These are phyloP conservation scores for Geoglossum glabrum DNA, from an alignment of 495 filamentous ascomycete genomes.

Conservation along the genomic window DNA sequence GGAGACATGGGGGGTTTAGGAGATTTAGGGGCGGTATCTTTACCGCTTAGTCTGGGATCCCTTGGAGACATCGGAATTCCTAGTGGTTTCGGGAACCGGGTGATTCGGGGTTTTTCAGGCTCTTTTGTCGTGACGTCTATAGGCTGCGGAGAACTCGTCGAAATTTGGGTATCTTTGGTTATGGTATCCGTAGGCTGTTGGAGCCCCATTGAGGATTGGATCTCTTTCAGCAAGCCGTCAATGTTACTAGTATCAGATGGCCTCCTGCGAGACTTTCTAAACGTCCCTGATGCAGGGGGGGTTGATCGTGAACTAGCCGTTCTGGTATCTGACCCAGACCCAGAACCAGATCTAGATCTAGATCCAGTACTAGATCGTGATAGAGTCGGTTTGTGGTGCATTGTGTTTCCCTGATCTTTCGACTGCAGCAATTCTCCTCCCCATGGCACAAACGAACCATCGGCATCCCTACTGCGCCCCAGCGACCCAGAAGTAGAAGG, in stretches of 20 bases:
- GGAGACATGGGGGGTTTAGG: not conserved
- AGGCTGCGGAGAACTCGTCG: slow-evolving; percentile 27
- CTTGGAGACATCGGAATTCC: slow-evolving; percentile 18
- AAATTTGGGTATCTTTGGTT: slow-evolving; percentile 5
- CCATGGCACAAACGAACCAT: not conserved
- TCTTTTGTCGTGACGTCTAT: slow-evolving; percentile 21
- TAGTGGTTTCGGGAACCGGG: slow-evolving; percentile 21
- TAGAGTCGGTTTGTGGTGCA: slow-evolving; percentile 41
- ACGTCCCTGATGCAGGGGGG: slow-evolving; percentile 20
- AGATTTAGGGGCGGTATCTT: not conserved
- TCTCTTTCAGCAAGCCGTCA: slow-evolving; percentile 25
- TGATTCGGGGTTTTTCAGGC: slow-evolving; percentile 12
- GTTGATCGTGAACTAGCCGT: slow-evolving; percentile 58
- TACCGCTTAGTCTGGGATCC: slow-evolving; percentile 11
- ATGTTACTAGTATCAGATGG: slow-evolving; percentile 12
- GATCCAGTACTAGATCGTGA: slow-evolving; percentile 55
- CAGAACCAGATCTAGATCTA: slow-evolving; percentile 44
- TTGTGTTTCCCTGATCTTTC: slow-evolving; percentile 22
- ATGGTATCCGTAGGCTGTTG: slow-evolving; percentile 29
- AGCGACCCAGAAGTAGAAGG: slow-evolving; percentile 25
- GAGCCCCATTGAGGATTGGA: slow-evolving; percentile 16
- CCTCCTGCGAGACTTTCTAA: slow-evolving; percentile 1
- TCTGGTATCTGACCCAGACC: slow-evolving; percentile 33
- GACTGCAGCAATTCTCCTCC: slow-evolving; percentile 9
- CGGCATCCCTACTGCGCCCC: slow-evolving; percentile 12